These are phyloP conservation scores for Colletotrichum limetticola DNA, from an alignment of 2,329 filamentous ascomycete species.

Conservation along the genomic window DNA sequence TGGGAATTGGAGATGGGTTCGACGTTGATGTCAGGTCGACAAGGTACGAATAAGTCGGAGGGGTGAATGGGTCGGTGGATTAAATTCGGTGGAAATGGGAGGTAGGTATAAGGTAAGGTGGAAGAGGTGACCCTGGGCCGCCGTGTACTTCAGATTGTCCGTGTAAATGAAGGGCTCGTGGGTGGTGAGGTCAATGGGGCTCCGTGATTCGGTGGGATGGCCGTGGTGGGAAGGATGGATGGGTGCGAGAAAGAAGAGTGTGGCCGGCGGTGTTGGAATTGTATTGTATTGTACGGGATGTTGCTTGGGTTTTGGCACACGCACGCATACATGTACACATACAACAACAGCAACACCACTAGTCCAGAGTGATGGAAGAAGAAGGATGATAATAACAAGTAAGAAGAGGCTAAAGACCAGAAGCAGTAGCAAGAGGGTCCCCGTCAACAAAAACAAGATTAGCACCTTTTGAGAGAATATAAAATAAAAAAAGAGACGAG, in stretches of 20 bases:
- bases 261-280: constrained; percentile 6
- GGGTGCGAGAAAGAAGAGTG: constrained; percentile 6
- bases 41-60: neutral
- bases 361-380: neutral
- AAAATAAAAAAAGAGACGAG: constrained; percentile 1
- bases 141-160: constrained; percentile 25
- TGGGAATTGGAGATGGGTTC: neutral
- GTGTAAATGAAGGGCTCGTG: constrained; percentile 34
- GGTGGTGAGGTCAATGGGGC: constrained; percentile 20
- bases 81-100: neutral
- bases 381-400: neutral
- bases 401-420: neutral
- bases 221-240: constrained; percentile 15
- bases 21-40: neutral
- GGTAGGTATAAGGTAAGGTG: neutral
- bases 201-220: constrained; percentile 29
- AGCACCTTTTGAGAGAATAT: neutral
- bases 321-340: neutral
- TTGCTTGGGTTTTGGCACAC: neutral
- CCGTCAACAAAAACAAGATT: neutral
- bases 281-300: constrained; percentile 25
- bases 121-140: neutral
- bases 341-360: neutral
- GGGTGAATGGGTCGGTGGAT: neutral
- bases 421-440: neutral